Evolutionary conservation across 306 rosid genomes (phyloP).

Genomic region (Notholithocarpus densiflorus): DNA sequence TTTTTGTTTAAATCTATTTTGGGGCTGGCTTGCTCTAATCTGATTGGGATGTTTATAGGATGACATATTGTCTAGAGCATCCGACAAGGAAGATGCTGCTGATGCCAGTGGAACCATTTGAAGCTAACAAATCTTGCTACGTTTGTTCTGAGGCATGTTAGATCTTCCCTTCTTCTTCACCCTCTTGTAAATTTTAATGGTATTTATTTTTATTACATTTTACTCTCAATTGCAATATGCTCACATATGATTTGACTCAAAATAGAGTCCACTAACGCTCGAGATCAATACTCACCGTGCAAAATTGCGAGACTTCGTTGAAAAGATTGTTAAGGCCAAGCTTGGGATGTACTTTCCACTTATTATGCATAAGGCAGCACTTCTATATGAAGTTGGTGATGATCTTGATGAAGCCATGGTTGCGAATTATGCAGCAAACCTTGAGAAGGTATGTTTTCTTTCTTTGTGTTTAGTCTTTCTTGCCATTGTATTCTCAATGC

Average conservation of each 20-base stretch:
- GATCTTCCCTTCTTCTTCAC: not conserved
- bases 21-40: conserved; percentile 7
- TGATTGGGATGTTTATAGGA: conserved; percentile 42
- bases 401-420: conserved; percentile 80
- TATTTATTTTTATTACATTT: not conserved
- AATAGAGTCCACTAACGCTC: conserved; percentile 78
- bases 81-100: conserved; percentile 84
- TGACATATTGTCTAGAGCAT: conserved; percentile 94
- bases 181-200: not conserved
- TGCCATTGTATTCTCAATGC: conserved; percentile 7
- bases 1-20: not conserved
- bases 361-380: conserved; percentile 69
- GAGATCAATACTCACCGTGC: conserved; percentile 79
- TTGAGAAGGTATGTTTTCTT: conserved; percentile 65
- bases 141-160: conserved; percentile 87
- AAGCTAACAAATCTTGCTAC: conserved; percentile 87
- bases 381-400: conserved; percentile 94
- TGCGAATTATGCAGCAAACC: conserved; percentile 73
- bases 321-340: conserved; percentile 79
- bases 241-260: conserved; percentile 14
- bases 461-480: conserved; percentile 6
- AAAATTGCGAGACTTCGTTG: conserved; percentile 81
- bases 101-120: conserved; percentile 98
- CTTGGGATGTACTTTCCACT: conserved; percentile 90
- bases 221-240: conserved; percentile 1